Evolutionary conservation across 768 basidiomycete genomes (phyloP), one percentile per base, ranked within the genome.

Genomic region (Hygrocybe coccinea): DNA sequence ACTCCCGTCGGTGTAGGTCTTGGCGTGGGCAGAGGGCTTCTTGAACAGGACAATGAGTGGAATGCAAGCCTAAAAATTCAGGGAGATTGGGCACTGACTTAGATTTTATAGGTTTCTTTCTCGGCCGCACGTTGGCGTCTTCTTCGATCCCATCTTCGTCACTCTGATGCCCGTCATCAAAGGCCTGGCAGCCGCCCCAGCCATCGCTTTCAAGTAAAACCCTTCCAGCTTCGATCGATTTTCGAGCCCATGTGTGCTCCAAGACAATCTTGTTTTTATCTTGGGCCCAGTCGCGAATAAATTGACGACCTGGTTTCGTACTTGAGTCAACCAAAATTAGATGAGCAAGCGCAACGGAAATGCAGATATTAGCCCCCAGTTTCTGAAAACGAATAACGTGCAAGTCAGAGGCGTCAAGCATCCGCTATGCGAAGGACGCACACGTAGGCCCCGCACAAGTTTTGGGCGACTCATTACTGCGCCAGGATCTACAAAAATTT

Each of bases 21-120:
- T 15, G 85, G 85, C 3, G 84, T 86, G 33, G 84, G 84, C 52
- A 86, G 65, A 52, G 79, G 76, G 62, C 80, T 82, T 80, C 79
- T 83, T 79, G 66, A 63, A 69, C 58, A 65, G 51, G 52, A 54
- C 21, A 57, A 50, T 59, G 54, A 53, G 41, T 52, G 34, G 29
- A 22, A 25, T 50, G 39, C 54, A 50, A 55, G 56, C 57, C 53
- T 24, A 25, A 47, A 43, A 56, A 24, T 58, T 33, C 45, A 39
- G 14, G 44, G 36, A 34, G 48, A 45, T 41, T 41, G 50, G 34
- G 21, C 47, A 75, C 80, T 72, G 72, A 83, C 79, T 81, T 79
- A 54, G 67, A 63, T 1, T 60, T 59, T 33, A 14, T 37, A n/a
- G 9, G 53, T 39, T 43, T 59, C 58, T 62, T 46, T 22, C 5